Evolutionary conservation across 352 stramenopile genomes (phyloP).

Genomic region (Pythium utonaiense): DNA sequence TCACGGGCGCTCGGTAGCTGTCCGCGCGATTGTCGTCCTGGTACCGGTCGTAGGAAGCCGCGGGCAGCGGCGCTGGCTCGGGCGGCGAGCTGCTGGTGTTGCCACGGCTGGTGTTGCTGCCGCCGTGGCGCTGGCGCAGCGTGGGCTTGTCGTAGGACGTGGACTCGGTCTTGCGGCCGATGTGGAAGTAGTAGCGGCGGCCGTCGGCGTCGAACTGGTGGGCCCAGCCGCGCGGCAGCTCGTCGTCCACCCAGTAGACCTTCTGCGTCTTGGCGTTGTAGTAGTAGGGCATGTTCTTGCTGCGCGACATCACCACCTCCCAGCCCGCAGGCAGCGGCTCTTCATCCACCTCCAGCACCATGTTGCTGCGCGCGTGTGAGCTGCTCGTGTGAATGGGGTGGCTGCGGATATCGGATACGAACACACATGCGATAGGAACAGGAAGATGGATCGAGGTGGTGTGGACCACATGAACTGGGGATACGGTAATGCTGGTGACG

Average conservation of each 20-base stretch:
- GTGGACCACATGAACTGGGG: not conserved
- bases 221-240: conserved; percentile 74
- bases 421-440: not conserved
- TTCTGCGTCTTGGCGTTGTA: conserved; percentile 73
- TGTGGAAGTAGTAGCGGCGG: conserved; percentile 70
- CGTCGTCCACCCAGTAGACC: conserved; percentile 82
- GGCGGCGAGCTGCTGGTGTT: conserved; percentile 6
- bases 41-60: not conserved
- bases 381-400: not conserved
- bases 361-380: conserved; percentile 9
- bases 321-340: conserved; percentile 65
- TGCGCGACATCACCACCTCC: conserved; percentile 76
- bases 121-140: conserved; percentile 20
- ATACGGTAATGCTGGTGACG: not conserved
- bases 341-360: conserved; percentile 50
- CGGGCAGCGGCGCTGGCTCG: not conserved
- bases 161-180: conserved; percentile 62
- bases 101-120: conserved; percentile 21
- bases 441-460: not conserved
- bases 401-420: too few species aligned
- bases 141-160: conserved; percentile 74
- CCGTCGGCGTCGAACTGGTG: conserved; percentile 72
- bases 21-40: not conserved
- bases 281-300: conserved; percentile 86
- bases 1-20: conserved; percentile 11